phyloP scores from a whole-genome alignment of 768 basidiomycete species.

The Tylopilus plumbeoviolaceoides region DNA sequence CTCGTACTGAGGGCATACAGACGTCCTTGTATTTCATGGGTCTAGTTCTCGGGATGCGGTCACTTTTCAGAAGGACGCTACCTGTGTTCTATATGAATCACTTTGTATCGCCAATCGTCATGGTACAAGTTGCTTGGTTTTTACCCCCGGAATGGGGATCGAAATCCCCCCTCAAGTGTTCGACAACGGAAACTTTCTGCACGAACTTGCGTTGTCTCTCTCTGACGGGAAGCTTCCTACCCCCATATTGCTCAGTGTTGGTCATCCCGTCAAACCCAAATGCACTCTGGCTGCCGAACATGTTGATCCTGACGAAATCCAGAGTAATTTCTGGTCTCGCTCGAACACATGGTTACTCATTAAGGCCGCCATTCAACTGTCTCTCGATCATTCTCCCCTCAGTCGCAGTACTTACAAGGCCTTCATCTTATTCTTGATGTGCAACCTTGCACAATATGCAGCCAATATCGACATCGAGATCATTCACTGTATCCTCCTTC shows the following conservation, averaged over 20 bases:
- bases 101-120: too few species aligned
- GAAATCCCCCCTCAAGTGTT: not conserved
- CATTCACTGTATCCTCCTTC: not conserved
- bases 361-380: not conserved
- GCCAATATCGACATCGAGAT: not conserved
- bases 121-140: not conserved
- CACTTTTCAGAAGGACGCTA: not conserved
- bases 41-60: too few species aligned
- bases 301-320: not conserved
- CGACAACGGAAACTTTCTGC: not conserved
- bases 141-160: not conserved
- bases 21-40: not conserved
- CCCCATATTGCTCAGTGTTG: not conserved
- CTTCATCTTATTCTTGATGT: not conserved
- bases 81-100: not conserved
- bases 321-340: not conserved
- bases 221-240: not conserved
- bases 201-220: not conserved
- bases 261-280: not conserved
- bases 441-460: not conserved
- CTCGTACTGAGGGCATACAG: not conserved
- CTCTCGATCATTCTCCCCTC: not conserved
- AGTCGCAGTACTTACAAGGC: not conserved
- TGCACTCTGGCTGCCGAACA: not conserved
- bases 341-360: not conserved